phyloP scores from a whole-genome alignment of 2,329 filamentous ascomycete species.

The Diaporthe australafricana region DNA sequence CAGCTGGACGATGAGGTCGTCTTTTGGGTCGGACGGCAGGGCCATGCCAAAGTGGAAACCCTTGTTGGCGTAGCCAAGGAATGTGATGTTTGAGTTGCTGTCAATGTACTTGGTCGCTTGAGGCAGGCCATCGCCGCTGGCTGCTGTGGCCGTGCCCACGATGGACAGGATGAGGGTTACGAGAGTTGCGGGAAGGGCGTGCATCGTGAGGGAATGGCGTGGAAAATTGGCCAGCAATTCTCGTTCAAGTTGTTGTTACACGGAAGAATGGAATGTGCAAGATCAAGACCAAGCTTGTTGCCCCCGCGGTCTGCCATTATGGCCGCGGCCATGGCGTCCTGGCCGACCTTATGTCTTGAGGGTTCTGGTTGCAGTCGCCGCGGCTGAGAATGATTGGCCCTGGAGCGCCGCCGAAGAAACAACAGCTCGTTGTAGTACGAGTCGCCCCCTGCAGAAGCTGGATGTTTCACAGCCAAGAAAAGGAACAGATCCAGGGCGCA shows the following conservation, averaged over 20 bases:
- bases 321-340: constrained; percentile 4
- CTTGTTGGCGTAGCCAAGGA: constrained; percentile 34
- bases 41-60: constrained; percentile 38
- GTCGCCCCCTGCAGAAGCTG: neutral
- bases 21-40: constrained; percentile 30
- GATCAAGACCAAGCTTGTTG: constrained; percentile 7
- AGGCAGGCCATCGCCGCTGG: constrained; percentile 22
- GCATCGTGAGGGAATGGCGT: constrained; percentile 25
- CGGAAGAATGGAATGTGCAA: neutral
- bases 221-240: constrained; percentile 36
- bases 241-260: neutral
- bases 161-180: constrained; percentile 26
- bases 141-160: constrained; percentile 21
- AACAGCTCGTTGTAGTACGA: constrained; percentile 1
- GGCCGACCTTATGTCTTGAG: constrained; percentile 19
- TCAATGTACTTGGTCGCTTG: constrained; percentile 33
- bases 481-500: neutral
- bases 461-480: constrained; percentile 22
- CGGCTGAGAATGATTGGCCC: constrained; percentile 21
- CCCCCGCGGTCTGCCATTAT: neutral
- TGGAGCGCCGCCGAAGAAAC: neutral
- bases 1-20: constrained; percentile 37
- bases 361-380: neutral
- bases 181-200: constrained; percentile 11
- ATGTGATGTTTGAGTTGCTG: constrained; percentile 35